Conservation (phyloP, 495 filamentous ascomycete species). For the Penicillium simplicissimum region DNA sequence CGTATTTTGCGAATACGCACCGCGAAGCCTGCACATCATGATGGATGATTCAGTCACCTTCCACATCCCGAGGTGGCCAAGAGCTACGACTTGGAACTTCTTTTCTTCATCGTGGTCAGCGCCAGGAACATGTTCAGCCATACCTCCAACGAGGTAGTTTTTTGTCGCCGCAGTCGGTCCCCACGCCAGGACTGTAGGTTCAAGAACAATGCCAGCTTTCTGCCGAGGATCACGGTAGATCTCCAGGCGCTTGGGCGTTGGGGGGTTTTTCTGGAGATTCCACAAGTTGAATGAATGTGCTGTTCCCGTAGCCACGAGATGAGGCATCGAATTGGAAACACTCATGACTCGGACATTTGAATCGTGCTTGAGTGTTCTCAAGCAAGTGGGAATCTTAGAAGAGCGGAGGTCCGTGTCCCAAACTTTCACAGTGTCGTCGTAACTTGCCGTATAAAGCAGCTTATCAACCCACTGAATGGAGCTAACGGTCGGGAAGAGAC, state of each 20-base stretch:
- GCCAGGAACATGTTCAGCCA: conserved; percentile 58
- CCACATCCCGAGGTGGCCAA: conserved; percentile 77
- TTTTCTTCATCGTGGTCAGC: conserved; percentile 30
- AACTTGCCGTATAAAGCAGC: conserved; percentile 73
- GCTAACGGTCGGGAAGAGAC: conserved; percentile 76
- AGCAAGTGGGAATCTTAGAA: conserved; percentile 25
- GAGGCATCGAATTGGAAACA: conserved; percentile 44
- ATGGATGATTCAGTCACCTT: conserved; percentile 52
- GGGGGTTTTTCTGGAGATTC: conserved; percentile 15
- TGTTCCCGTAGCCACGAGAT: conserved; percentile 55
- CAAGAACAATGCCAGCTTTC: conserved; percentile 54
- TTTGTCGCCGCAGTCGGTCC: conserved; percentile 52
- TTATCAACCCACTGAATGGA: conserved; percentile 70
- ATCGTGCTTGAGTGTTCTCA: conserved; percentile 60
- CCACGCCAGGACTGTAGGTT: conserved; percentile 74
- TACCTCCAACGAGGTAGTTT: conserved; percentile 72
- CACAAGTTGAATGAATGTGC: conserved; percentile 32
- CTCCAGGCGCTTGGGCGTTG: background rate
- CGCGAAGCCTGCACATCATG: conserved; percentile 40
- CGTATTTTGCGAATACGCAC: conserved; percentile 64
- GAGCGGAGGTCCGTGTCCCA: conserved; percentile 56
- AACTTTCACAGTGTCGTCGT: conserved; percentile 75
- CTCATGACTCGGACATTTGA: conserved; percentile 73
- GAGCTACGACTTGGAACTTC: conserved; percentile 50
- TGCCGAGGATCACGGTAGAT: conserved; percentile 22